Evolutionary conservation across 1,284 basidiomycete genomes (phyloP), one percentile per base, ranked within the genome.

Genomic region (Marasmius sp.): DNA sequence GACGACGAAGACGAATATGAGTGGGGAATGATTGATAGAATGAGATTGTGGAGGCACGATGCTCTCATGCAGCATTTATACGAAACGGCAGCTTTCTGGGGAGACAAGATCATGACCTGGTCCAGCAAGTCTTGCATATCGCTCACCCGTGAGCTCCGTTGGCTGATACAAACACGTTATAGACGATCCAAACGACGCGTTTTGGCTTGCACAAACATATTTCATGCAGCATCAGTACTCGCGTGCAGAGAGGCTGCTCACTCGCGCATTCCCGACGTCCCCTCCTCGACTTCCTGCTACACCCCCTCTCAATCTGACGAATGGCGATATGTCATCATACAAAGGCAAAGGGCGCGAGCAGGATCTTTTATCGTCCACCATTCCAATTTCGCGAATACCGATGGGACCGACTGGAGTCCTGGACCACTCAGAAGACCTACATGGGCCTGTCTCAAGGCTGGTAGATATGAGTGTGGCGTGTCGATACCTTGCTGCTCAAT

Each of bases 21-120:
- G 66, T 94, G 92, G 92, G 85, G 85, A 1, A 89, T 94, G 81
- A 86, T 98, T 5, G 94, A 97, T 72, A 86, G 95, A n/a, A 95
- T 99, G 89, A 83, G 97, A 60, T 76, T 94, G 48, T 99, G 97
- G 97, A 80, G 97, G 57, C 94, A 98, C 72, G 97, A 99, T 77
- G 97, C 97, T 43, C 86, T 98, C 70, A 94, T 96, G 85, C 97
- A 98, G 74, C 97, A 99, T 79, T 79, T 99, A 36, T 98, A 98
- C 75, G 94, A 96, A 66, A 98, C 97, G 0, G 97, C 97, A 12
- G 91, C 93, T 9, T 98, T 98, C 73, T 99, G 97, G 97, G 97
- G 96, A 2, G 93, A 97, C 78, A 98, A 99, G 76, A 87, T 98
- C 50, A 80, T 98, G 41, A 92, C 87, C 60, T 94, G 95, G 89